These are phyloP conservation scores for Danielozyma ontarioensis DNA, from an alignment of 805 yeast species.

Conservation along the genomic window DNA sequence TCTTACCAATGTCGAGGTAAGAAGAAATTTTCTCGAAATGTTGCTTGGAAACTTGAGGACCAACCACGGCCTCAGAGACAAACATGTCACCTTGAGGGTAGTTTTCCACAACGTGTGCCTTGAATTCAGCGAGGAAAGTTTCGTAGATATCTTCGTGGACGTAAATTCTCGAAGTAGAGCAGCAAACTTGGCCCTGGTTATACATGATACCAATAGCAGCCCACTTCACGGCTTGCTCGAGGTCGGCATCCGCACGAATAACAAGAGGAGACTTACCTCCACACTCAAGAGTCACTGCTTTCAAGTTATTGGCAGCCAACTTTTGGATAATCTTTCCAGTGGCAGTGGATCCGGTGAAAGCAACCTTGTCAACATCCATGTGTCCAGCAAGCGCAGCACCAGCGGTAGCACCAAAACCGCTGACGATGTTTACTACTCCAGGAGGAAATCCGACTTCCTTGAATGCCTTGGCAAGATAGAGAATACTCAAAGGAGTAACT, in stretches of 20 bases:
- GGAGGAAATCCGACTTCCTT: constrained; percentile 70
- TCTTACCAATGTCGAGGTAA: constrained; percentile 39
- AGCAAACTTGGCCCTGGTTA: constrained; percentile 66
- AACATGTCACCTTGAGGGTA: constrained; percentile 58
- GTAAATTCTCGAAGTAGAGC: constrained; percentile 59
- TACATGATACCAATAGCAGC: constrained; percentile 59
- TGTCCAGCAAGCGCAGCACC: constrained; percentile 67
- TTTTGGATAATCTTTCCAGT: constrained; percentile 64
- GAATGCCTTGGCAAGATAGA: constrained; percentile 54
- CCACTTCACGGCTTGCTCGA: constrained; percentile 65
- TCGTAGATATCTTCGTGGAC: constrained; percentile 55
- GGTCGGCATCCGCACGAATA: constrained; percentile 58
- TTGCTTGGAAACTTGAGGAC: constrained; percentile 55
- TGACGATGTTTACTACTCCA: constrained; percentile 67
- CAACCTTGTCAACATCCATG: constrained; percentile 51
- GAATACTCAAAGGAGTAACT: constrained; percentile 66
- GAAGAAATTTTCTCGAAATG: constrained; percentile 51
- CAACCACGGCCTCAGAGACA: constrained; percentile 43
- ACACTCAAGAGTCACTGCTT: constrained; percentile 63
- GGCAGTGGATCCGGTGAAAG: constrained; percentile 62
- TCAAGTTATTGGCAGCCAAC: constrained; percentile 55
- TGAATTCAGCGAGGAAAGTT: constrained; percentile 42
- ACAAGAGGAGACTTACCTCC: constrained; percentile 70
- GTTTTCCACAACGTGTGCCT: constrained; percentile 39
- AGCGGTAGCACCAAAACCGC: constrained; percentile 65